These are phyloP conservation scores for Talaromyces sp. DNA, from an alignment of 2,329 filamentous ascomycete species.

Conservation along the genomic window DNA sequence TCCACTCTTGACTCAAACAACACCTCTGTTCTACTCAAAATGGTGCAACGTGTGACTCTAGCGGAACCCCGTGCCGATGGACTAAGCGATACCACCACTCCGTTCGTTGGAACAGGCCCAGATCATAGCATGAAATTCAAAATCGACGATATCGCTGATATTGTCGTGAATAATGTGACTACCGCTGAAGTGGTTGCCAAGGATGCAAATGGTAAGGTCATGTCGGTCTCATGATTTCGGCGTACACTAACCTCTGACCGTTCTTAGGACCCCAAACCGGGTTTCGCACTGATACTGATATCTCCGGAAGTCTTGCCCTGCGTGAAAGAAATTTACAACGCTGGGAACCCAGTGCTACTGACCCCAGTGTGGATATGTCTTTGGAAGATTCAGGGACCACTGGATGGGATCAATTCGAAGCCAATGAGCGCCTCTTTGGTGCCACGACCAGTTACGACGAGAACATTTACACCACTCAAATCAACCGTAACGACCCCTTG, in stretches of 20 bases:
- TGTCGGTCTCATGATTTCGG: background rate
- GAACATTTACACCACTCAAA: conserved; percentile 86
- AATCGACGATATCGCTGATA: conserved; percentile 55
- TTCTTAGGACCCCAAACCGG: conserved; percentile 57
- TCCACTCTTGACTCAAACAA: conserved; percentile 49
- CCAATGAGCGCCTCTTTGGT: conserved; percentile 82
- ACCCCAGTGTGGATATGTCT: conserved; percentile 60
- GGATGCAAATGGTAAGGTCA: conserved; percentile 43
- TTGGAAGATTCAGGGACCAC: conserved; percentile 57
- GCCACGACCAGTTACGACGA: conserved; percentile 88
- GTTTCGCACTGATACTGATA: conserved; percentile 85
- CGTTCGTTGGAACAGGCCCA: conserved; percentile 40
- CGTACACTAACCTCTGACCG: background rate
- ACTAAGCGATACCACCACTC: conserved; percentile 33
- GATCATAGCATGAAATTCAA: conserved; percentile 57
- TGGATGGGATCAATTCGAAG: conserved; percentile 89
- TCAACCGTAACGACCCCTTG: conserved; percentile 76
- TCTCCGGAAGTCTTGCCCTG: conserved; percentile 66
- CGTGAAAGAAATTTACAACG: conserved; percentile 72
- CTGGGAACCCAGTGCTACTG: conserved; percentile 68
- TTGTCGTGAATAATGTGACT: conserved; percentile 51
- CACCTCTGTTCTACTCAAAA: conserved; percentile 57
- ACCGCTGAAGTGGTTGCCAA: conserved; percentile 49
- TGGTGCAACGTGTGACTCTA: conserved; percentile 53
- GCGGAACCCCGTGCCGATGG: conserved; percentile 37